Evolutionary conservation across 352 stramenopile genomes (phyloP).

Genomic region (Plasmopara halstedii): DNA sequence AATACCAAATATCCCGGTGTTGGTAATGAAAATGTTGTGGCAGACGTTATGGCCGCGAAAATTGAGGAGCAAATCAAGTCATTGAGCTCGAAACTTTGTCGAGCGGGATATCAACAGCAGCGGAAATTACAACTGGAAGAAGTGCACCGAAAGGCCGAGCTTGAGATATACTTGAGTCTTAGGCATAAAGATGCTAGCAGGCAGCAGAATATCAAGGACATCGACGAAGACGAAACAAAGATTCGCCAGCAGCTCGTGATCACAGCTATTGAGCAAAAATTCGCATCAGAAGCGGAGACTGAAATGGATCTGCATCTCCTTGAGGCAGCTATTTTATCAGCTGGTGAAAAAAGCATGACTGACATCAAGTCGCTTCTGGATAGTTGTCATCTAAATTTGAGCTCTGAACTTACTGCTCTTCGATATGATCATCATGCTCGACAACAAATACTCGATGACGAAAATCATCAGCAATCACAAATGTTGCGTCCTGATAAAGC

Average conservation of each 20-base stretch:
- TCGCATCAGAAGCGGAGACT: conserved; percentile 14
- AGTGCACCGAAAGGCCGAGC: conserved; percentile 5
- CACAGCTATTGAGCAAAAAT: conserved; percentile 10
- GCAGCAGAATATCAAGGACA: neutral
- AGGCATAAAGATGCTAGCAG: conserved; percentile 6
- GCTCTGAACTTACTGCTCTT: conserved; percentile 18
- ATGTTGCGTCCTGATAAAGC: conserved; percentile 7
- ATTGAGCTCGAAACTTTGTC: conserved; percentile 19
- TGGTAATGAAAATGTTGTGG: conserved; percentile 6
- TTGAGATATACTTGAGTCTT: conserved; percentile 13
- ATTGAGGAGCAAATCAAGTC: conserved; percentile 28
- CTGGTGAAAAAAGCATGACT: conserved; percentile 6
- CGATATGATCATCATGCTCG: conserved; percentile 9
- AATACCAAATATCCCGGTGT: neutral
- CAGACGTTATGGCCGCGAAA: conserved; percentile 18
- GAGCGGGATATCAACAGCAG: conserved; percentile 18
- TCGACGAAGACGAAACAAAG: conserved; percentile 5
- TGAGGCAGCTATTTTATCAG: conserved; percentile 12
- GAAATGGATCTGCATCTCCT: conserved; percentile 23
- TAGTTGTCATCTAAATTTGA: conserved; percentile 19
- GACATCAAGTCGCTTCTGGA: conserved; percentile 26
- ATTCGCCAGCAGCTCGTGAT: conserved; percentile 12
- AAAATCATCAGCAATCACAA: conserved; percentile 12
- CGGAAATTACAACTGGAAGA: conserved; percentile 21
- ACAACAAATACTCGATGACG: conserved; percentile 15